phyloP scores from a whole-genome alignment of 2,329 filamentous ascomycete genomes.

The Aspergillus sp. region DNA sequence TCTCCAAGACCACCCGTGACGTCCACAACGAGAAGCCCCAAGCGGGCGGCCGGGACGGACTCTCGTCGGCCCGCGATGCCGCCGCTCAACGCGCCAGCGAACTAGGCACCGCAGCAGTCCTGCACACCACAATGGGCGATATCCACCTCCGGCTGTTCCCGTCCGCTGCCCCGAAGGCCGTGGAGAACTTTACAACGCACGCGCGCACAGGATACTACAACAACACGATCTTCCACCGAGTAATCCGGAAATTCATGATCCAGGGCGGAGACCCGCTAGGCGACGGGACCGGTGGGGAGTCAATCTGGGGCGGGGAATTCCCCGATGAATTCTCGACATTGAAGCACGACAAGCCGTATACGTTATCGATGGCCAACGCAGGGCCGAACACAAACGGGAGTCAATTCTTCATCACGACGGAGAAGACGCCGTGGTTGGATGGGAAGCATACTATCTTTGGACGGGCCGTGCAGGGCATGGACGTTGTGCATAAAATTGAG shows the following conservation, averaged over 20 bases:
- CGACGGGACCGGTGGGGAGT: constrained; percentile 82
- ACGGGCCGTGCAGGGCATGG: constrained; percentile 76
- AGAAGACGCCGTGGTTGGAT: constrained; percentile 94
- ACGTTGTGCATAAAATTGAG: constrained; percentile 94
- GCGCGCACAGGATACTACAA: constrained; percentile 90
- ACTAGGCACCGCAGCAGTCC: constrained; percentile 67
- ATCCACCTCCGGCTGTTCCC: constrained; percentile 91
- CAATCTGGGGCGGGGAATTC: constrained; percentile 87
- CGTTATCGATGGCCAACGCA: constrained; percentile 94
- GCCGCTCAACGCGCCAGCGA: constrained; percentile 56
- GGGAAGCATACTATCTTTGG: constrained; percentile 96
- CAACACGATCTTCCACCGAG: constrained; percentile 91
- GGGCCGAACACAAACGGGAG: constrained; percentile 91
- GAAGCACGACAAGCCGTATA: constrained; percentile 93
- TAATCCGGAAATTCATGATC: constrained; percentile 99
- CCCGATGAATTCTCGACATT: constrained; percentile 88
- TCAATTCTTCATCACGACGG: constrained; percentile 97
- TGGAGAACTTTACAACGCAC: constrained; percentile 96
- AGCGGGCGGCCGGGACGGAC: constrained; percentile 32
- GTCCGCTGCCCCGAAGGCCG: constrained; percentile 82
- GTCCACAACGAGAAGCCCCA: constrained; percentile 90
- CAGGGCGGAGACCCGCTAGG: constrained; percentile 75
- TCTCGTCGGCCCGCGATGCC: constrained; percentile 29
- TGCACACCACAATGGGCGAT: constrained; percentile 91
- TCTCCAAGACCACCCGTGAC: constrained; percentile 77